Conservation (phyloP, 192 early-diverging fungal genomes). For the Spizellomyces sp. region DNA sequence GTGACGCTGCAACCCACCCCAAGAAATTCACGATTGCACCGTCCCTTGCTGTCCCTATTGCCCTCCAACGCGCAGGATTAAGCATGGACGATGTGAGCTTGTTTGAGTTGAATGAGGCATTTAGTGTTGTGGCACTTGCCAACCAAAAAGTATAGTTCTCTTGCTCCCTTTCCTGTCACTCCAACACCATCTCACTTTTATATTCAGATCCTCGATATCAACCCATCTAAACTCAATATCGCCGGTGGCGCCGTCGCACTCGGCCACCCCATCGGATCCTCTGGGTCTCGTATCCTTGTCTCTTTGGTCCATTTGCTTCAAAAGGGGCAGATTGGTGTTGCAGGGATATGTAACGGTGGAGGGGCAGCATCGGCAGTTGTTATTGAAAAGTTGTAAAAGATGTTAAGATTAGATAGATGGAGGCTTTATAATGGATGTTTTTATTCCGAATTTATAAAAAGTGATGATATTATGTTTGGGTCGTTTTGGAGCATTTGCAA, state of each 20-base stretch:
- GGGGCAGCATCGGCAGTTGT: constrained; percentile 88
- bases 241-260: constrained; percentile 92
- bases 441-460: too few species aligned
- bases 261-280: constrained; percentile 92
- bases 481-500: too few species aligned
- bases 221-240: constrained; percentile 82
- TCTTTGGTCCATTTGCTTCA: constrained; percentile 77
- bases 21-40: constrained; percentile 97
- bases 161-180: too few species aligned
- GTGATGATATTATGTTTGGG: too few species aligned
- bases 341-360: constrained; percentile 96
- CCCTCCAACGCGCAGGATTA: constrained; percentile 84
- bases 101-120: constrained; percentile 98
- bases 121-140: constrained; percentile 86
- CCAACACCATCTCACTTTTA: too few species aligned
- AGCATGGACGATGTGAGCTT: constrained; percentile 82
- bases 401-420: too few species aligned
- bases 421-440: too few species aligned
- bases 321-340: constrained; percentile 76
- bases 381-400: constrained; percentile 55
- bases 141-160: constrained; percentile 77
- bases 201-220: constrained; percentile 67
- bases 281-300: constrained; percentile 86
- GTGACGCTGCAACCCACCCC: constrained; percentile 87
- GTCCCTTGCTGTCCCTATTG: constrained; percentile 87